Conservation (phyloP, 805 yeast genomes). For the Cephaloascus albidus region DNA sequence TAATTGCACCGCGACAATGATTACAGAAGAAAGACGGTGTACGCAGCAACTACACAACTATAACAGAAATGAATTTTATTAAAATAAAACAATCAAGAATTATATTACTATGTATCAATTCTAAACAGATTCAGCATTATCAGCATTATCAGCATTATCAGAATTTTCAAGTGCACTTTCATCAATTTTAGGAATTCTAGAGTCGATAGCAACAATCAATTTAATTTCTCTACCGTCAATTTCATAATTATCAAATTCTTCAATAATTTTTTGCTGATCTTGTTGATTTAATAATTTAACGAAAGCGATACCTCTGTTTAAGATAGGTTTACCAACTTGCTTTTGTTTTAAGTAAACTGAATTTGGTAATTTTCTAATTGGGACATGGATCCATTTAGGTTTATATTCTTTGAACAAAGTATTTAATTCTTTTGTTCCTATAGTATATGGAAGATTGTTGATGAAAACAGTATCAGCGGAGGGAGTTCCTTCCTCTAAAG, state of each 20-base stretch:
- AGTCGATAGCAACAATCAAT: constrained; percentile 68
- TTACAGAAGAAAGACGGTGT: too few relatives aligned
- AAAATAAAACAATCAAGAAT: too few relatives aligned
- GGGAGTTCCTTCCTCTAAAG: constrained; percentile 39
- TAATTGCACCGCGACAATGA: too few relatives aligned
- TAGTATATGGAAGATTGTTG: constrained; percentile 47
- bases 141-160: constrained; percentile 16
- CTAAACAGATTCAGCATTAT: too few relatives aligned
- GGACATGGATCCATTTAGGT: constrained; percentile 53
- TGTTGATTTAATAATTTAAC: constrained; percentile 52
- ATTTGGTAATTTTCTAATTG: constrained; percentile 37
- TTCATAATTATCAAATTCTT: constrained; percentile 55
- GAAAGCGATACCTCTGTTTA: constrained; percentile 59
- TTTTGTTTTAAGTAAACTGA: constrained; percentile 32
- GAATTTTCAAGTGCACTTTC: not conserved
- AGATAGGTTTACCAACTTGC: constrained; percentile 34
- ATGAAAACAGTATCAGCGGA: constrained; percentile 54
- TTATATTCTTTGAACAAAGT: constrained; percentile 36
- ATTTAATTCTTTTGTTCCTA: constrained; percentile 34
- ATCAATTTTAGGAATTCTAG: constrained; percentile 19
- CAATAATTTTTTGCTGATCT: constrained; percentile 63
- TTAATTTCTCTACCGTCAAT: constrained; percentile 57
- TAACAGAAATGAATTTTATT: too few relatives aligned
- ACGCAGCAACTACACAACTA: too few relatives aligned
- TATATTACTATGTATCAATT: too few relatives aligned